phyloP scores from a whole-genome alignment of 2,329 filamentous ascomycete species.

The Dactylellina parvicollis region DNA sequence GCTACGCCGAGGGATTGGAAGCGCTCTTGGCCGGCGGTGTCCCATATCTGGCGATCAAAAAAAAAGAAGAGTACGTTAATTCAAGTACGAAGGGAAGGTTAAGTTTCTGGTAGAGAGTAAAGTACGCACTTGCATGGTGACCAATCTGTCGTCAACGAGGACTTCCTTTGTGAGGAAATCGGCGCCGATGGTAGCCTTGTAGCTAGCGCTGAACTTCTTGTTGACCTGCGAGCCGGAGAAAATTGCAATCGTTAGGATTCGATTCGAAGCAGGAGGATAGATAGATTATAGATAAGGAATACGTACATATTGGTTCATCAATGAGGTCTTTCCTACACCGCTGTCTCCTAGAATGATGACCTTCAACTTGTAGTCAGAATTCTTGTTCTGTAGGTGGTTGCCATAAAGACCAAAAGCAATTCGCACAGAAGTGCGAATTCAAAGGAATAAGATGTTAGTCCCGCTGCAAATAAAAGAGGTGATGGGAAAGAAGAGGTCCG shows the following conservation, averaged over 20 bases:
- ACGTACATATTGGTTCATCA: conserved; percentile 99
- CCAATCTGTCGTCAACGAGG: conserved; percentile 92
- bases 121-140: conserved; percentile 95
- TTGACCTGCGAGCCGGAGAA: conserved; percentile 78
- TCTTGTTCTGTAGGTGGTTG: conserved; percentile 55
- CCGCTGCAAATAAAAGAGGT: conserved; percentile 23
- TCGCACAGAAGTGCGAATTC: conserved; percentile 27
- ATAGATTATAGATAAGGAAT: conserved; percentile 23
- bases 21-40: conserved; percentile 94
- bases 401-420: conserved; percentile 44
- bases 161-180: conserved; percentile 99
- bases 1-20: conserved; percentile 97
- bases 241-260: conserved; percentile 36
- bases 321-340: conserved; percentile 97
- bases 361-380: conserved; percentile 64
- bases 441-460: conserved; percentile 38
- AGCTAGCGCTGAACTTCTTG: conserved; percentile 99
- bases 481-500: conserved; percentile 2
- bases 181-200: conserved; percentile 98
- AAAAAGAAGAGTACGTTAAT: no score
- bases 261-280: conserved; percentile 19
- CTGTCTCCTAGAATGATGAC: conserved; percentile 99
- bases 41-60: conserved; percentile 78
- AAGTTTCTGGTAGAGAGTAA: no score
- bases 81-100: no score